Evolutionary conservation across 495 filamentous ascomycete genomes (phyloP), one percentile per base, ranked within the genome.

Genomic region (Diplogelasinospora grovesii): DNA sequence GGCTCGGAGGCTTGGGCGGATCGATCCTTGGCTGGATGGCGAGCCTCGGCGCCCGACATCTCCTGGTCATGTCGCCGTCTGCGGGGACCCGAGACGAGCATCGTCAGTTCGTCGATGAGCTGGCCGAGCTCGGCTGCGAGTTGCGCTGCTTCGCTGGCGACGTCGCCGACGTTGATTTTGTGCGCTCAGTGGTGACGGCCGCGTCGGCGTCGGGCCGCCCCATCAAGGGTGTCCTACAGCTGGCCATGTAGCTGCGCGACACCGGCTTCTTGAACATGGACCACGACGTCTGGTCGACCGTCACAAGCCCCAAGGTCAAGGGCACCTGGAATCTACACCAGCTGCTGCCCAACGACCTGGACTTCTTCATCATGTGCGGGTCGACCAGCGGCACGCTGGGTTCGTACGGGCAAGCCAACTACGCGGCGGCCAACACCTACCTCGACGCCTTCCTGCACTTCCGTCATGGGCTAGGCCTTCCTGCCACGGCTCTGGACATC

Each of bases 301-400:
- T 65, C 5, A 47, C 68, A 1, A 43, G 45, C 3, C 65, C 68
- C 22, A 76, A 76, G 48, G 50, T 73, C 4, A 21, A 42, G 2
- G 71, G 71, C 7, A 50, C 61, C 0, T 33, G 68, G 9, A 53
- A 48, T 18, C 53, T 74, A 0, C 59, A 75, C 45, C 30, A 48
- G 7, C 46, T 47, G 10, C 22, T 41, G 7, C 30, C 30, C 13
- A 54, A 57, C n/a, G 50, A 56, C 22, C 62, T 82, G 3, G 79
- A 81, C 48, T 83, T 83, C 60, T 82, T 83, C 50, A 59, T 81
- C 31, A 57, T 60, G n/a, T 57, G 79, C 7, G 76, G 73, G 13
- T 82, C 79, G 2, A 48, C 73, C 1, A 57, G 69, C 6, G 75
- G 69, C 4, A 52, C 71, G 4, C 53, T 78, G 10, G 79, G 78